Percentiles rank a stretch among this genome's conserved stretches.
Conservation (phyloP, 2,329 filamentous ascomycete species). For the Alternaria postmessia region DNA sequence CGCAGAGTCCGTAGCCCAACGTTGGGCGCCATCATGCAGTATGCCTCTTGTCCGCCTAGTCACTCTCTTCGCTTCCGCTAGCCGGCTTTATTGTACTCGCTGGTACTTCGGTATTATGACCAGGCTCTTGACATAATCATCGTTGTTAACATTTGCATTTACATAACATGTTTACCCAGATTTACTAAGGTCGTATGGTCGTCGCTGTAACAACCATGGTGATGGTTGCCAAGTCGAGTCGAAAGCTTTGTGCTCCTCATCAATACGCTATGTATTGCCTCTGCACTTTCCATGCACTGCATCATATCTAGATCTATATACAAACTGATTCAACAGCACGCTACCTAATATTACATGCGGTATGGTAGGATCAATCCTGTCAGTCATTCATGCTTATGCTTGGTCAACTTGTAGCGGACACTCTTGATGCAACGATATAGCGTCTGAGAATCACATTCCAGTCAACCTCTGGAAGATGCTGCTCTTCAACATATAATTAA, state of each 20-base stretch:
- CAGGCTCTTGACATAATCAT: neutral
- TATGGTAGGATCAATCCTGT: neutral
- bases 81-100: neutral
- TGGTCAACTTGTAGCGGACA: neutral
- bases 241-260: neutral
- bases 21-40: constrained; percentile 1
- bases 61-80: neutral
- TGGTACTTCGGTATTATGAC: neutral
- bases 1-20: neutral
- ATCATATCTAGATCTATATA: neutral
- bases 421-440: neutral
- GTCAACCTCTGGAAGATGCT: neutral
- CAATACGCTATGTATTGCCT: neutral
- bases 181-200: neutral
- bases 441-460: neutral
- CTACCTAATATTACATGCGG: neutral
- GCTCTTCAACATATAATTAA: neutral
- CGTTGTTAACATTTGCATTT: neutral
- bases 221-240: neutral
- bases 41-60: neutral
- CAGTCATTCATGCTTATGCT: neutral
- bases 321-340: neutral
- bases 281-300: neutral
- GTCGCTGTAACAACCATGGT: neutral
- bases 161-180: neutral